Base-by-base conservation (phyloP, 1,284 basidiomycete species). In the Cryptococcus hybrid region DNA sequence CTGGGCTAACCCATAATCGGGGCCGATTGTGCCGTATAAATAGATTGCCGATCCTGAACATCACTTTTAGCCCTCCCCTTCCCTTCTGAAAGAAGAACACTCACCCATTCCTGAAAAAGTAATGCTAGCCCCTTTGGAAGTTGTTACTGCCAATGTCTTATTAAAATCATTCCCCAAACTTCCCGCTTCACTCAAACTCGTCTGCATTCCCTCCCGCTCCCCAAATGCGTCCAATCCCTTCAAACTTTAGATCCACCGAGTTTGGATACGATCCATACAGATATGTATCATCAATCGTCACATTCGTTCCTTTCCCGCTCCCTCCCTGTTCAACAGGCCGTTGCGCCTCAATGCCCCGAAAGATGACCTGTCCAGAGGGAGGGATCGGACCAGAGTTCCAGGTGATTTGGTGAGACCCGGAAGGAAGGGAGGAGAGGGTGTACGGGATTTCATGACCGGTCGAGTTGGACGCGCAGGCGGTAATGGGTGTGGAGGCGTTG, bases 1-100 rank as follows among this genome's bases (percentile, higher is more conserved):
- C 2, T 66, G 61, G 12, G 70, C 70, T 7, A 55, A 56, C 12
- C 70, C 65, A 56, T 66, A 68, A 42, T 68, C 66, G 1, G 69
- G 69, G 34, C 70, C 70, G 8, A 65, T 58, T 0, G 57, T 62
- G 1, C 70, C 70, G 47, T 70, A 73, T 3, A 73, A 30, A 40
- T 70, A 70, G 3, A 73, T 46, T 2, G 70, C 66, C 5, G 65
- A 67, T 9, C 67, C 70, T 70, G 42, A 39, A 3, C 30, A 34
- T 36, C 51, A 49, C 37, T 4, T 36, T 18, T 51, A 6, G 30
- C 36, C 8, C 11, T 38, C 3, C 51, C 15, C 18, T 15, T 47
- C 47, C 30, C 30, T 30, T 30, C 30, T 30, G 7, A 7, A 18
- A 56, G 34, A 49, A 12, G 7, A 12, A 12, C 6, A 57, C 65